Base-by-base conservation (phyloP, 495 filamentous ascomycete genomes). In the Xylaria telfairii region DNA sequence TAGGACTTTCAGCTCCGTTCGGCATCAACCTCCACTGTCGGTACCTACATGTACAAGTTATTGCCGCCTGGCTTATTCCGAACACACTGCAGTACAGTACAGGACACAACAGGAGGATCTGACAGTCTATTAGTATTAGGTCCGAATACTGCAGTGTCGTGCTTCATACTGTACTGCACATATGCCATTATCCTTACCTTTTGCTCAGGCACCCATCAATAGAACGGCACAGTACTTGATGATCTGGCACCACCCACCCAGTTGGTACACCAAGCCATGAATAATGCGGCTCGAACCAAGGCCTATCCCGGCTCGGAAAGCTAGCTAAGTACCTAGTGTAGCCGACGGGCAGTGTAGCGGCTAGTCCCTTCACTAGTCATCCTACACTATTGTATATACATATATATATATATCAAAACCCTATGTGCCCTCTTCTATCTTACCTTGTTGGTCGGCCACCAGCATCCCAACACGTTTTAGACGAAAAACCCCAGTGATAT, bases 181-280 rank as follows among this genome's bases (percentile, higher is more conserved):
- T n/a, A 19, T 4, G 5, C 3, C 5, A 9, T 21, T 59, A 32
- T 46, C 37, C 37, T 15, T 7, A 12, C 41, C 61, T 64, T 47
- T 47, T 54, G n/a, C 51, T 49, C 15, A 15, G 10, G 65, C 51
- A 60, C 19, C 65, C 53, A 68, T 39, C 49, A 66, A 54, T 28
- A 37, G 64, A 32, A 54, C 41, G 5, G 32, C 30, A 30, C 65
- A 44, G 39, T 44, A 53, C 42, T 32, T 57, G 65, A 42, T 56
- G 49, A 54, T 54, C 65, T 60, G 65, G 65, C 53, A 59, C 51
- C 34, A 54, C 47, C 64, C 65, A 68, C 53, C 51, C 42, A 32
- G 51, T 26, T 53, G 65, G 65, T 68, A 68, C 65, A 17, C 65
- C 51, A 68, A 39, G 32, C 17, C 47, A 57, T 68, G 19, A 30